A percentile compares a stretch with the other conserved stretches of the same genome.
phyloP scores from a whole-genome alignment of 2,329 filamentous ascomycete species.

The Fusarium miscanthi region DNA sequence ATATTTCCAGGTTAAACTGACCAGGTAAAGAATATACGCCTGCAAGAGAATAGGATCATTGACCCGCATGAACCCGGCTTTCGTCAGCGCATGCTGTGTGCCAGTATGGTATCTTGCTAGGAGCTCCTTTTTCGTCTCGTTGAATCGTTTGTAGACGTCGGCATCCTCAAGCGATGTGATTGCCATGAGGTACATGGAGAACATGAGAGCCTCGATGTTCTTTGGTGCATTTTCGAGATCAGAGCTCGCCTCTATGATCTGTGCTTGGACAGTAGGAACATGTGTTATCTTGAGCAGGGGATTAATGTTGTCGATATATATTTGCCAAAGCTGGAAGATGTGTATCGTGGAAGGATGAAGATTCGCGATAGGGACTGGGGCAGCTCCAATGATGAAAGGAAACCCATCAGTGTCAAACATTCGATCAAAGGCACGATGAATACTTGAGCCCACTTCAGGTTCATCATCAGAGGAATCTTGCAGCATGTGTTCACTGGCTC shows the following conservation, averaged over 20 bases:
- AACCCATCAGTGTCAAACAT: slow-evolving; percentile 70
- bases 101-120: slow-evolving; percentile 66
- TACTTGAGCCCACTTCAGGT: slow-evolving; percentile 62
- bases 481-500: slow-evolving; percentile 59
- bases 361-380: slow-evolving; percentile 56
- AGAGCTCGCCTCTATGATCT: slow-evolving; percentile 70
- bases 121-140: slow-evolving; percentile 62
- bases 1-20: slow-evolving; percentile 52
- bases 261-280: slow-evolving; percentile 71
- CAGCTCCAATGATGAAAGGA: slow-evolving; percentile 65
- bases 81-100: slow-evolving; percentile 72
- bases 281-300: slow-evolving; percentile 76
- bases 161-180: slow-evolving; percentile 67
- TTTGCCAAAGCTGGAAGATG: slow-evolving; percentile 75
- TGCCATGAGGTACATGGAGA: slow-evolving; percentile 71
- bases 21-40: slow-evolving; percentile 74
- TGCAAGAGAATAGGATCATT: slow-evolving; percentile 74
- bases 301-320: slow-evolving; percentile 76
- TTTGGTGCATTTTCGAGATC: slow-evolving; percentile 65
- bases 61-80: slow-evolving; percentile 73
- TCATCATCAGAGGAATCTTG: slow-evolving; percentile 70
- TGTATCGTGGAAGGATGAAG: slow-evolving; percentile 67
- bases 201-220: slow-evolving; percentile 74
- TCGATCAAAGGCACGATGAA: slow-evolving; percentile 68
- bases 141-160: slow-evolving; percentile 65